These are phyloP conservation scores for Kodamaea hsintzibuensis DNA, from an alignment of 805 yeast species.

Conservation along the genomic window DNA sequence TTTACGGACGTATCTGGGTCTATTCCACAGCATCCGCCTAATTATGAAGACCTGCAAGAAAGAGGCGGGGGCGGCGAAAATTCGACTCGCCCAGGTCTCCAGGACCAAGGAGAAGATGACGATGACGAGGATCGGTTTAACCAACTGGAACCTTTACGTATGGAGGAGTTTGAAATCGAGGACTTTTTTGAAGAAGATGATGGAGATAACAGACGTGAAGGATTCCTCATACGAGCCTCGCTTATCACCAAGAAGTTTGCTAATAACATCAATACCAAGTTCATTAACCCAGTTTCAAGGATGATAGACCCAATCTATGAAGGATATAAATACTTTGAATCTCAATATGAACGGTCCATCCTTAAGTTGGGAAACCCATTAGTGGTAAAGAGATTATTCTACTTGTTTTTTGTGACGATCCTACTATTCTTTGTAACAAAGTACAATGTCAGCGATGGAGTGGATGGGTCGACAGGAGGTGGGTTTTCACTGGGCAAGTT, in stretches of 20 bases:
- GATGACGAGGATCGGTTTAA: constrained; percentile 1
- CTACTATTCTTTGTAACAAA: constrained; percentile 58
- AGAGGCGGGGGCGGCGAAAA: constrained; percentile 1
- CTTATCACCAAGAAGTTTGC: constrained; percentile 37
- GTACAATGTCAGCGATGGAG: constrained; percentile 49
- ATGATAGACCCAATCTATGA: constrained; percentile 56
- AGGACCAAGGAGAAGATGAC: neutral
- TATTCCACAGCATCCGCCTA: constrained; percentile 15
- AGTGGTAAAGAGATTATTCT: constrained; percentile 73
- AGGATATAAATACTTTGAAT: constrained; percentile 40
- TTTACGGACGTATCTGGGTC: neutral
- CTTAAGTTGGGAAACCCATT: constrained; percentile 81
- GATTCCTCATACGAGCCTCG: constrained; percentile 39
- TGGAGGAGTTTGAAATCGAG: constrained; percentile 41
- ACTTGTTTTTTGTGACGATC: constrained; percentile 63
- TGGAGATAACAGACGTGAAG: constrained; percentile 18
- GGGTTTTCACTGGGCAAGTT: constrained; percentile 55
- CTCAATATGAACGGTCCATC: constrained; percentile 56
- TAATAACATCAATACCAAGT: constrained; percentile 31
- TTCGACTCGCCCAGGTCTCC: neutral
- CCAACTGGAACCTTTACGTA: constrained; percentile 4
- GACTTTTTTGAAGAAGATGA: constrained; percentile 23
- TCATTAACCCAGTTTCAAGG: constrained; percentile 45
- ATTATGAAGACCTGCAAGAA: constrained; percentile 10
- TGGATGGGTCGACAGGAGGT: constrained; percentile 41